These are phyloP conservation scores for Alternaria viburni DNA, from an alignment of 2,329 filamentous ascomycete genomes.

Conservation along the genomic window DNA sequence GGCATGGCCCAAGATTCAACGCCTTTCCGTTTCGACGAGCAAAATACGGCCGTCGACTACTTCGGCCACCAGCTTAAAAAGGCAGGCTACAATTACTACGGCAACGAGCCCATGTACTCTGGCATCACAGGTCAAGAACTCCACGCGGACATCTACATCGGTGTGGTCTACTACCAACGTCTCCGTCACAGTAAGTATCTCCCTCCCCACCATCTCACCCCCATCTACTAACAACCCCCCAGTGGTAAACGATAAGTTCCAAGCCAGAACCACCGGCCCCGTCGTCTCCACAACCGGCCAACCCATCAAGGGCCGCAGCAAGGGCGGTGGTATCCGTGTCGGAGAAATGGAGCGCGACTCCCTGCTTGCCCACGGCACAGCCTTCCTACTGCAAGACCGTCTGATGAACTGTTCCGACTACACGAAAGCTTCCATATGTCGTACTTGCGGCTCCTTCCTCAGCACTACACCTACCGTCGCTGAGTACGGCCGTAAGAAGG, in stretches of 20 bases:
- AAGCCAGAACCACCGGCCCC: slow-evolving; percentile 89
- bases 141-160: slow-evolving; percentile 92
- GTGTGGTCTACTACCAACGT: slow-evolving; percentile 97
- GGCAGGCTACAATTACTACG: slow-evolving; percentile 97
- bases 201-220: background rate
- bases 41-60: slow-evolving; percentile 89
- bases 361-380: slow-evolving; percentile 90
- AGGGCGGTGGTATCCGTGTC: slow-evolving; percentile 97
- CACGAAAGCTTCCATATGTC: slow-evolving; percentile 86
- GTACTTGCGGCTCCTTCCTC: slow-evolving; percentile 86
- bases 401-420: slow-evolving; percentile 98
- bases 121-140: slow-evolving; percentile 84
- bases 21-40: slow-evolving; percentile 92
- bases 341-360: slow-evolving; percentile 99
- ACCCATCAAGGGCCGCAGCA: slow-evolving; percentile 94
- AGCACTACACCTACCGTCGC: slow-evolving; percentile 79
- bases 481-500: slow-evolving; percentile 63
- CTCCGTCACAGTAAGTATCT: slow-evolving; percentile 73
- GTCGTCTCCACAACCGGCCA: slow-evolving; percentile 91
- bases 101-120: slow-evolving; percentile 98
- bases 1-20: slow-evolving; percentile 96
- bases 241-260: slow-evolving; percentile 99
- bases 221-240: background rate
- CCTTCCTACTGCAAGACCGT: slow-evolving; percentile 92
- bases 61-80: slow-evolving; percentile 95